phyloP scores from a whole-genome alignment of 768 basidiomycete genomes.

The Lenzites betulinus region DNA sequence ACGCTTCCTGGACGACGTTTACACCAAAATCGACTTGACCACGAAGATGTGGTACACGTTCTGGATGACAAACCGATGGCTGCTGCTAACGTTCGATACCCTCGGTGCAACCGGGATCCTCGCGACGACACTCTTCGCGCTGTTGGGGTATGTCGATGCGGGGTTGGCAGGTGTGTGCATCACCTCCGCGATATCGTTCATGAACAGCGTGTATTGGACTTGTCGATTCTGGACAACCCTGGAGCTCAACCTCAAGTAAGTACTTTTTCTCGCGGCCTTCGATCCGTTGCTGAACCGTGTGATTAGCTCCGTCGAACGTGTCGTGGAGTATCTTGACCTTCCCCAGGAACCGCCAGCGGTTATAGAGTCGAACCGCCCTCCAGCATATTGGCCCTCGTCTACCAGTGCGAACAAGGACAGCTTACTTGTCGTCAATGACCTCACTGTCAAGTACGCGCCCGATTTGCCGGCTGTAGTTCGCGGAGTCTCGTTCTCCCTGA shows the following conservation, averaged over 20 bases:
- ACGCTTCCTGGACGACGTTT: slow-evolving; percentile 74
- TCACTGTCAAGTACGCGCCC: slow-evolving; percentile 81
- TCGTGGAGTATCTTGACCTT: slow-evolving; percentile 88
- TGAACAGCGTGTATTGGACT: slow-evolving; percentile 51
- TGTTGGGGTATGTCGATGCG: slow-evolving; percentile 58
- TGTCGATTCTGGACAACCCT: slow-evolving; percentile 56
- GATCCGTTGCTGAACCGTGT: background rate
- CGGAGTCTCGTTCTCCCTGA: slow-evolving; percentile 70
- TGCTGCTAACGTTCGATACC: slow-evolving; percentile 79
- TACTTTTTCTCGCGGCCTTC: slow-evolving; percentile 10
- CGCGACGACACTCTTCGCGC: slow-evolving; percentile 73
- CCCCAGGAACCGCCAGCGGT: slow-evolving; percentile 83
- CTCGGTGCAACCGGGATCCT: slow-evolving; percentile 76
- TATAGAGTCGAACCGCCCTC: slow-evolving; percentile 73
- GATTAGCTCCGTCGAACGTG: slow-evolving; percentile 81
- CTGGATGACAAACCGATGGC: slow-evolving; percentile 91
- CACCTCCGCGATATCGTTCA: slow-evolving; percentile 69
- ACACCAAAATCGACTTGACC: slow-evolving; percentile 71
- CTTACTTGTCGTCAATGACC: slow-evolving; percentile 69
- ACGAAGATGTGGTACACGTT: slow-evolving; percentile 86
- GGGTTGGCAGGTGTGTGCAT: slow-evolving; percentile 76
- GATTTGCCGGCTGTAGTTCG: slow-evolving; percentile 83
- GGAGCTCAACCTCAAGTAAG: slow-evolving; percentile 76
- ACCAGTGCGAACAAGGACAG: slow-evolving; percentile 48
- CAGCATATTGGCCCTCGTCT: slow-evolving; percentile 92